Conservation (phyloP, 257 asterid species). For the Mentha longifolia region DNA sequence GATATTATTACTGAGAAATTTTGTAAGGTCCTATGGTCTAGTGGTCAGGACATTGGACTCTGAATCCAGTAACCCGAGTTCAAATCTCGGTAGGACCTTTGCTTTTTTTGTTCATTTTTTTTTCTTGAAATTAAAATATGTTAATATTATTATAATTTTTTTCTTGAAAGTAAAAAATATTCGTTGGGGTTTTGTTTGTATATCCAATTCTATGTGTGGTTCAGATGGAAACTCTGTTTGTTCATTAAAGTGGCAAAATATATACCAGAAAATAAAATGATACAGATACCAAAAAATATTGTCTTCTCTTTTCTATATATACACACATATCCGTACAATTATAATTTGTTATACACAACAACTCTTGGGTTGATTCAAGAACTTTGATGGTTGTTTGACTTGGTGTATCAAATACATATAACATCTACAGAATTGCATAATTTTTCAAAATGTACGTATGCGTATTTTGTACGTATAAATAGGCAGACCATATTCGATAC, state of each 20-base stretch:
- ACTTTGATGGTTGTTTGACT: neutral
- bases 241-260: too few species aligned
- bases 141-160: too few species aligned
- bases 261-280: too few species aligned
- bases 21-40: conserved; percentile 76
- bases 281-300: too few species aligned
- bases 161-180: too few species aligned
- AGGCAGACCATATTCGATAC: neutral
- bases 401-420: neutral
- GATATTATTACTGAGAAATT: too few species aligned
- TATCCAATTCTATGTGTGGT: too few species aligned
- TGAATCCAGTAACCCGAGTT: conserved; percentile 97
- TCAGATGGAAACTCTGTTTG: too few species aligned
- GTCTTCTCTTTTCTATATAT: neutral
- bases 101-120: neutral
- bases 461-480: neutral
- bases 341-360: neutral
- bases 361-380: neutral
- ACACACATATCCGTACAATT: neutral
- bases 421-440: neutral
- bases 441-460: conserved; percentile 2
- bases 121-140: too few species aligned
- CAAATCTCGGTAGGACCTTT: conserved; percentile 95
- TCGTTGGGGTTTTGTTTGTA: too few species aligned
- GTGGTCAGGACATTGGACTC: conserved; percentile 96